Evolutionary conservation across 345 rosid genomes (phyloP).

Genomic region (Physaria fendleri): DNA sequence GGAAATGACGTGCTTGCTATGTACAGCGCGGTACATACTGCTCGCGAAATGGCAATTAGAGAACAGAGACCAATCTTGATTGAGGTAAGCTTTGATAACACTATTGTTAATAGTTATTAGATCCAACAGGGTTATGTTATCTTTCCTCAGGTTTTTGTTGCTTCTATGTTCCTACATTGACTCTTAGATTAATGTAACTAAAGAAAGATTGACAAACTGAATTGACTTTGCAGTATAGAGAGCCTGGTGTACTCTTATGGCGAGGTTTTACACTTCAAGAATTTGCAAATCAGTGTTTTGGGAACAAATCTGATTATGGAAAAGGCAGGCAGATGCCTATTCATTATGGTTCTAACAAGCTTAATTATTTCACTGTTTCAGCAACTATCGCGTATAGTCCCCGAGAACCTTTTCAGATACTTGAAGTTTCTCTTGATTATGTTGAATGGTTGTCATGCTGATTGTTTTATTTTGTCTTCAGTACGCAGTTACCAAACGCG

Average conservation of each 20-base stretch:
- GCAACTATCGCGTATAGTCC: constrained; percentile 62
- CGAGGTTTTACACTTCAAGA: constrained; percentile 80
- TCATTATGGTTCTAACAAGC: constrained; percentile 76
- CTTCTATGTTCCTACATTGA: too few species aligned
- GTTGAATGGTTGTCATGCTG: neutral
- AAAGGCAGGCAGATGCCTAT: constrained; percentile 87
- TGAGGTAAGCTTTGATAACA: constrained; percentile 61
- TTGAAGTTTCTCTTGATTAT: neutral
- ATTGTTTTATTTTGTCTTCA: constrained; percentile 18
- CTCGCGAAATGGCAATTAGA: constrained; percentile 64
- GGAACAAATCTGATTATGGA: constrained; percentile 62
- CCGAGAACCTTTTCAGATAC: neutral
- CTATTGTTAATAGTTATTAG: too few species aligned
- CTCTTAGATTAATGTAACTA: too few species aligned
- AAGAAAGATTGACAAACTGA: neutral
- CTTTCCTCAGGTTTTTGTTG: too few species aligned
- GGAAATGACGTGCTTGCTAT: constrained; percentile 92
- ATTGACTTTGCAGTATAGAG: constrained; percentile 54
- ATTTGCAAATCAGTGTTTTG: constrained; percentile 61
- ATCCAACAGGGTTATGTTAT: too few species aligned
- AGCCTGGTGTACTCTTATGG: constrained; percentile 64
- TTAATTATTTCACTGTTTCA: constrained; percentile 65
- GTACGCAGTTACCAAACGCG: constrained; percentile 80
- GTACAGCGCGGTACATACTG: constrained; percentile 64
- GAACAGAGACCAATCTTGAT: constrained; percentile 74